These are phyloP conservation scores for Aureobasidium subglaciale DNA, from an alignment of 2,329 filamentous ascomycete species.

Conservation along the genomic window DNA sequence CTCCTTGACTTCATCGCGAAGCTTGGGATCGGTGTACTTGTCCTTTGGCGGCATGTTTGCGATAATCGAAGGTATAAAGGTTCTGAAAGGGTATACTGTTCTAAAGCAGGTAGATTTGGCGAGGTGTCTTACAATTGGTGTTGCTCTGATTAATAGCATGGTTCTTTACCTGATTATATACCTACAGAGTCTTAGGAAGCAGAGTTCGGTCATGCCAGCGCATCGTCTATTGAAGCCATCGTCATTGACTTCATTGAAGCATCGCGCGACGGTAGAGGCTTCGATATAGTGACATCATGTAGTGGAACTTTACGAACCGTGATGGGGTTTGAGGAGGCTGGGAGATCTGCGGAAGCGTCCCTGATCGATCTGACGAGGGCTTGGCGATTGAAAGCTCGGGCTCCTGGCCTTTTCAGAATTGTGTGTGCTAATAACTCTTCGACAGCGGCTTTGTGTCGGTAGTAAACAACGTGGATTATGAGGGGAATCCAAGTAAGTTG, in stretches of 20 bases:
- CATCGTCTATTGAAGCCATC: neutral
- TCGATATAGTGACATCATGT: slow-evolving; percentile 3
- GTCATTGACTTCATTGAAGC: slow-evolving; percentile 9
- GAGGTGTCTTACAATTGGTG: neutral
- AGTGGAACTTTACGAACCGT: neutral
- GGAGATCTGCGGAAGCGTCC: neutral
- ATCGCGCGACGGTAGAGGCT: neutral
- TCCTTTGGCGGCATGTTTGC: slow-evolving; percentile 38
- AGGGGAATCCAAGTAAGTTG: too few species aligned
- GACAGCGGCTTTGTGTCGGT: too few species aligned
- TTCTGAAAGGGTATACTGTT: neutral
- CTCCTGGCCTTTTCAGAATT: neutral
- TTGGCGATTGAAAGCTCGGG: slow-evolving; percentile 11
- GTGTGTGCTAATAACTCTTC: too few species aligned
- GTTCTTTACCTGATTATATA: neutral
- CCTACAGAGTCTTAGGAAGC: neutral
- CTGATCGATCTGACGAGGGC: neutral
- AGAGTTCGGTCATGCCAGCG: neutral
- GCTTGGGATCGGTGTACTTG: slow-evolving; percentile 42
- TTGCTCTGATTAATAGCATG: slow-evolving; percentile 2
- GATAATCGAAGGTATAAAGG: neutral
- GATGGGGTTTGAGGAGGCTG: slow-evolving; percentile 5
- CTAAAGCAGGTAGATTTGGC: neutral
- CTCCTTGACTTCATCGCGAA: slow-evolving; percentile 41
- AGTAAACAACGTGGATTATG: too few species aligned